Percentiles rank a stretch among this genome's conserved stretches.
Evolutionary conservation across 2,329 filamentous ascomycete genomes (phyloP).

Genomic region (Botrytis aclada): DNA sequence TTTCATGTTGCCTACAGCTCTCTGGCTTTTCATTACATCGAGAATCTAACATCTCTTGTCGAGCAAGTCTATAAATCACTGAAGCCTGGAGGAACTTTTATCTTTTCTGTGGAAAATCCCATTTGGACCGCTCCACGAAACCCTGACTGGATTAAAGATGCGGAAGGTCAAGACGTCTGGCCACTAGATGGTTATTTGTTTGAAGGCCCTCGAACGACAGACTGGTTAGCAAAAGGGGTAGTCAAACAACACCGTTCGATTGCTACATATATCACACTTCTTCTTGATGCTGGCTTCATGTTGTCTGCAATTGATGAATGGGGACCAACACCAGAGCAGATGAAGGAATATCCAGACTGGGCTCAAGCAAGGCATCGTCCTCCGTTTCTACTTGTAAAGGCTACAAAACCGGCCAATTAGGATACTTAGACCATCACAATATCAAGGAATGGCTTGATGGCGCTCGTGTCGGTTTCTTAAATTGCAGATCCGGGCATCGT

Average conservation of each 20-base stretch:
- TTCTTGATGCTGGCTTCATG: constrained; percentile 25
- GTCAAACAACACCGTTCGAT: constrained; percentile 48
- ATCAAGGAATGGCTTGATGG: background rate
- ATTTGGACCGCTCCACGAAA: constrained; percentile 44
- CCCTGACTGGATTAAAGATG: constrained; percentile 35
- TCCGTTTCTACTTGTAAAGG: background rate
- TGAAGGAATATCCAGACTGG: constrained; percentile 38
- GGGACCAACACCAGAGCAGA: constrained; percentile 23
- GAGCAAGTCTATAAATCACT: background rate
- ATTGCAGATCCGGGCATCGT: background rate
- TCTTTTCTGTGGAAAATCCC: constrained; percentile 54
- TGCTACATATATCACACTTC: constrained; percentile 23
- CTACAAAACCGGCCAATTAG: background rate
- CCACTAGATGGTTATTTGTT: constrained; percentile 43
- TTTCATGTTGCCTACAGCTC: background rate
- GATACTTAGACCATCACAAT: too few relatives aligned
- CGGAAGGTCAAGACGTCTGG: constrained; percentile 42
- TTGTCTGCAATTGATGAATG: constrained; percentile 27
- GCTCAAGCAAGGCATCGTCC: constrained; percentile 13
- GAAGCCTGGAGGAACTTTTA: constrained; percentile 59
- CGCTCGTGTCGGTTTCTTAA: background rate
- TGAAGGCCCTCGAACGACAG: constrained; percentile 43
- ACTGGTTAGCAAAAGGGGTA: constrained; percentile 45
- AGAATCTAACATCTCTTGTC: background rate
- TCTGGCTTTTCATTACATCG: background rate